Conservation (phyloP, 1,139 yeast species). For the Protomyces inouyei region DNA sequence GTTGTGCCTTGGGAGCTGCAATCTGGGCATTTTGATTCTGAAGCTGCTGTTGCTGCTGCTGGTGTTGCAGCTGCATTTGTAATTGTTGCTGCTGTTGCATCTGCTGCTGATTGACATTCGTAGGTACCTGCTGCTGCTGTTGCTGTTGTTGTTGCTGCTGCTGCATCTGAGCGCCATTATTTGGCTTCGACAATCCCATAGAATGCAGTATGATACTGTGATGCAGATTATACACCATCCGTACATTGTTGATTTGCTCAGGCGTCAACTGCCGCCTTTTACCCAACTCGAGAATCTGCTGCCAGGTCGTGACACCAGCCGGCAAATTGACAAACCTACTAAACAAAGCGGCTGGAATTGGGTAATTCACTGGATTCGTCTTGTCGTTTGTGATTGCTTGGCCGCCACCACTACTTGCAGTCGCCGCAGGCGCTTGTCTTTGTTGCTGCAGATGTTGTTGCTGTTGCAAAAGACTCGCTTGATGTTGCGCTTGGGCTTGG, state of each 20-base stretch:
- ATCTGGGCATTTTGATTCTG: neutral
- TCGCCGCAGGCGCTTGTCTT: neutral
- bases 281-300: constrained; percentile 10
- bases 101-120: neutral
- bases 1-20: constrained; percentile 6
- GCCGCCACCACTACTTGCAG: neutral
- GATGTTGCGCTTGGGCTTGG: neutral
- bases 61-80: constrained; percentile 15
- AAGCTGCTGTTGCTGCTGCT: constrained; percentile 13
- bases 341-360: constrained; percentile 8
- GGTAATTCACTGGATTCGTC: constrained; percentile 7
- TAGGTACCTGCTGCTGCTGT: neutral
- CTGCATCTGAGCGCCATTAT: neutral
- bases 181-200: neutral
- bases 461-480: neutral
- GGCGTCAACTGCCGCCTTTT: constrained; percentile 11
- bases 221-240: constrained; percentile 14
- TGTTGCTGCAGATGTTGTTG: neutral
- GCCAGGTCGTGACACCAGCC: constrained; percentile 15
- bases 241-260: constrained; percentile 10
- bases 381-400: neutral
- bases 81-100: constrained; percentile 4
- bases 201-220: neutral
- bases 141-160: neutral
- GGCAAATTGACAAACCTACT: constrained; percentile 7